Base-by-base conservation (phyloP, 768 basidiomycete species). In the Termitomyces sp. region DNA sequence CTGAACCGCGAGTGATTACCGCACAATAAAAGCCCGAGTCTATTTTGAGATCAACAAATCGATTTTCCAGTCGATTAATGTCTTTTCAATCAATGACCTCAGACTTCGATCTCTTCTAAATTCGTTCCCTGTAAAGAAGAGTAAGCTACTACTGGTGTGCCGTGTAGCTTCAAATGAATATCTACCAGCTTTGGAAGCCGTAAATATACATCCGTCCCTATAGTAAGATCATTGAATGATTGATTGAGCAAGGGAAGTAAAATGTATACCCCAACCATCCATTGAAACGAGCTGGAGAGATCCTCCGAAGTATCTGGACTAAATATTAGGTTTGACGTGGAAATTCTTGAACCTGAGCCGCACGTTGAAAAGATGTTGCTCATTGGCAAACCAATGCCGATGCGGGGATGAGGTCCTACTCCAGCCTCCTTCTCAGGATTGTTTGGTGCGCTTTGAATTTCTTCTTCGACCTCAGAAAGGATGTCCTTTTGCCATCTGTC, bases 361-460 rank as follows among this genome's bases (percentile, higher is more conserved):
- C 63, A 90, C 81, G 85, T 91, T 57, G 91, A 85, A 69, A 84
- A 93, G 35, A 94, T 92, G 64, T 91, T 88, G 67, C 91, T 90
- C 90, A 94, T 91, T 0, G 91, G 90, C 19, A 94, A 71, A 5
- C 91, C 91, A 44, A 94, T 85, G 2, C 91, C 91, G 55, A 93
- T 88, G 42, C 80, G 76, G 44, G 80, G 79, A 67, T 86, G 87
- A 7, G 73, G 73, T 30, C 76, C 78, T 37, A 79, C 74, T 3
- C 76, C 76, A 10, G 73, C 76, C 39, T 73, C 72, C 25, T 71
- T 70, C 54, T 80, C 79, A 25, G 74, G 74, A 59, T 75, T 71
- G 30, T 70, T 56, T 44, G 52, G 62, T 32, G 59, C 52, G 40
- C 60, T 57, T 53, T 69, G 64, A 32, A 60, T 54, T 45, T 62